phyloP scores from a whole-genome alignment of 495 filamentous ascomycete species.

The Penicillium salamii region DNA sequence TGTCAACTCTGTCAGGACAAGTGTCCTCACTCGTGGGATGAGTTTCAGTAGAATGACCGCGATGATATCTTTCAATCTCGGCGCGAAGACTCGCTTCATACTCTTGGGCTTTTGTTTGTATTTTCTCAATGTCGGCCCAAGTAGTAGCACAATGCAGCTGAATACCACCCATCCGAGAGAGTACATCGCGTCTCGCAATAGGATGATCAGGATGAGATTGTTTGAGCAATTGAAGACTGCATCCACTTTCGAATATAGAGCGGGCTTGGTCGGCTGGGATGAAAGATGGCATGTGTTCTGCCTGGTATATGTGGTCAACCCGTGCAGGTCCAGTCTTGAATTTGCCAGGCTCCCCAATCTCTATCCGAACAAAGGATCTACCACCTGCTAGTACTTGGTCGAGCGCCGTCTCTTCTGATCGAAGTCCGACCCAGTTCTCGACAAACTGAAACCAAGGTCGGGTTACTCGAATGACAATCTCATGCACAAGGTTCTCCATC shows the following conservation, averaged over 20 bases:
- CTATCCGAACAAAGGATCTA: slow-evolving; percentile 59
- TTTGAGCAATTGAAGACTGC: slow-evolving; percentile 71
- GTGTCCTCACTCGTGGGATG: background rate
- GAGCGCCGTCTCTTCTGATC: slow-evolving; percentile 47
- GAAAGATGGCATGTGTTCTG: slow-evolving; percentile 62
- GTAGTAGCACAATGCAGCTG: slow-evolving; percentile 69
- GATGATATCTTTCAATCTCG: slow-evolving; percentile 41
- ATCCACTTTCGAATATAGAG: slow-evolving; percentile 72
- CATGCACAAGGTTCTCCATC: slow-evolving; percentile 59
- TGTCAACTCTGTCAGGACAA: background rate
- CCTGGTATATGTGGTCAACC: slow-evolving; percentile 60
- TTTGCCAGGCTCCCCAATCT: slow-evolving; percentile 43
- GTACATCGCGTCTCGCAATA: slow-evolving; percentile 51
- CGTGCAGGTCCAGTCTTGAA: slow-evolving; percentile 51
- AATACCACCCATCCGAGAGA: slow-evolving; percentile 48
- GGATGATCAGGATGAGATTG: slow-evolving; percentile 76
- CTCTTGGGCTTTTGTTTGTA: slow-evolving; percentile 54
- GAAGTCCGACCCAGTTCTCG: slow-evolving; percentile 76
- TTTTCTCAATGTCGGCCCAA: slow-evolving; percentile 67
- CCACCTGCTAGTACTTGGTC: slow-evolving; percentile 43
- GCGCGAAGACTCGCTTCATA: slow-evolving; percentile 56
- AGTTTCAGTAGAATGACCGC: slow-evolving; percentile 1
- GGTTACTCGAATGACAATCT: slow-evolving; percentile 63
- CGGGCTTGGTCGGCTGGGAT: slow-evolving; percentile 62
- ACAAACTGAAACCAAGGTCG: slow-evolving; percentile 67